These are phyloP conservation scores for Aegilops speltoides DNA, from an alignment of 176 grass and related monocot genomes.

Conservation along the genomic window DNA sequence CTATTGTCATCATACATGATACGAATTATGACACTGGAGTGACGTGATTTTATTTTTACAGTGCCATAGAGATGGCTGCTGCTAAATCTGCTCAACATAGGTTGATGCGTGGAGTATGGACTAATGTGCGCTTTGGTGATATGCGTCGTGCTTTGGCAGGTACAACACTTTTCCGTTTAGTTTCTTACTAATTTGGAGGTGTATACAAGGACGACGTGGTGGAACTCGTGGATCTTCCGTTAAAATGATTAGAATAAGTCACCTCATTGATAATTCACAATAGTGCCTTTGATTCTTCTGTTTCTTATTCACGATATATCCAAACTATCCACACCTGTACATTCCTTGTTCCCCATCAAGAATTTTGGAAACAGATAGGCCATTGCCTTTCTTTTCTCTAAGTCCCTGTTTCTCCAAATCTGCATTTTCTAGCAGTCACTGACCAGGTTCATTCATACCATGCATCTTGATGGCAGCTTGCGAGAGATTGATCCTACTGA, in stretches of 20 bases:
- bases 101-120: constrained; percentile 82
- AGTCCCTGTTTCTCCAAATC: background rate
- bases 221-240: background rate
- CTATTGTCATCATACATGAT: background rate
- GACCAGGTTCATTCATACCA: background rate
- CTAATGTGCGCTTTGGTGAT: constrained; percentile 81
- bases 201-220: background rate
- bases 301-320: background rate
- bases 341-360: background rate
- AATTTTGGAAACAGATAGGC: background rate
- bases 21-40: background rate
- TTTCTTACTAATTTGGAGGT: background rate
- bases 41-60: constrained; percentile 29
- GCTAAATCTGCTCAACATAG: constrained; percentile 90
- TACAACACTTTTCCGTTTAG: constrained; percentile 23
- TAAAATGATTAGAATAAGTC: background rate
- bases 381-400: background rate
- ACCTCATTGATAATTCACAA: background rate
- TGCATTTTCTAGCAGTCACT: background rate
- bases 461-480: constrained; percentile 55
- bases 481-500: constrained; percentile 70
- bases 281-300: background rate
- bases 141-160: constrained; percentile 90
- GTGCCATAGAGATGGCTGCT: constrained; percentile 85
- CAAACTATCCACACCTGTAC: background rate